phyloP scores from a whole-genome alignment of 768 basidiomycete genomes.

The Lactarius quietus region DNA sequence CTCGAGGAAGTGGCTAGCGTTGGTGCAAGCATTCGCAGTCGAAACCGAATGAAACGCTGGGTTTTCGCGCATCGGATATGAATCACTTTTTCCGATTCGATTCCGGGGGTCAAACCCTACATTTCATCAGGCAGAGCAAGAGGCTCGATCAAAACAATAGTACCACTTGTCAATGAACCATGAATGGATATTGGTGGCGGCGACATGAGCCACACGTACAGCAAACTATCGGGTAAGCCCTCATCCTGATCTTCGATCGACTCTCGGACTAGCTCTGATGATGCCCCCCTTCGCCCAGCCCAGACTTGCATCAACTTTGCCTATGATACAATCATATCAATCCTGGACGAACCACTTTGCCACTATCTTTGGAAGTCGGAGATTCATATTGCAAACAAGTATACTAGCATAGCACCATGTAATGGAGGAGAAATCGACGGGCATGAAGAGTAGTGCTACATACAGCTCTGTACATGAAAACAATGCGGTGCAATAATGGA shows the following conservation, averaged over 20 bases:
- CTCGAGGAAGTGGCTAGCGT: background rate
- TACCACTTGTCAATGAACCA: background rate
- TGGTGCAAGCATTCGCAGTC: background rate
- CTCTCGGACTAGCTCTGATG: no score
- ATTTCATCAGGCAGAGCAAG: background rate
- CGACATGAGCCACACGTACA: no score
- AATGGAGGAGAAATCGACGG: background rate
- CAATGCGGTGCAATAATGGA: background rate
- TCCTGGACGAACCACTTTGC: background rate
- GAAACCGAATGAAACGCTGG: constrained; percentile 9
- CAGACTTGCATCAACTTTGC: background rate
- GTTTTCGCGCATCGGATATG: constrained; percentile 9
- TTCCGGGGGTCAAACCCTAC: background rate
- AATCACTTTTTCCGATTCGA: background rate
- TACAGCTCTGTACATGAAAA: background rate
- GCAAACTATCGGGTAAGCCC: no score
- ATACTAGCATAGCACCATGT: background rate
- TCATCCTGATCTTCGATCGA: no score
- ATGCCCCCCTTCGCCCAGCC: background rate
- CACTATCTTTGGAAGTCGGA: background rate
- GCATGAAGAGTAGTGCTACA: background rate
- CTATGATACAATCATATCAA: background rate
- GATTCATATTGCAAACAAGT: background rate
- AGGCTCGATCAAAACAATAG: background rate
- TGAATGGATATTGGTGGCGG: no score